phyloP scores from a whole-genome alignment of 495 filamentous ascomycete genomes.

The Podospora anserina region DNA sequence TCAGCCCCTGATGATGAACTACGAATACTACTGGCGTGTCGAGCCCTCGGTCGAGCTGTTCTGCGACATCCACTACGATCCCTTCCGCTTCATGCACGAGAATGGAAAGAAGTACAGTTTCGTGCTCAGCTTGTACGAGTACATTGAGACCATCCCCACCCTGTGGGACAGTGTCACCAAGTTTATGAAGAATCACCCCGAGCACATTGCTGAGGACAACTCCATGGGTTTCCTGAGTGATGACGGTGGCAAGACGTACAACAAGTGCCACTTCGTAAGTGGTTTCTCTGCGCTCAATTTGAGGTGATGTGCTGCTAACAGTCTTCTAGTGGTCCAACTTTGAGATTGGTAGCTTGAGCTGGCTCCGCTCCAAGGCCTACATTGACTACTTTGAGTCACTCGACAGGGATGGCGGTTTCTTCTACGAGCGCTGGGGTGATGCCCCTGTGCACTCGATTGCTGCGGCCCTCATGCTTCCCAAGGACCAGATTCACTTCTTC shows the following conservation, averaged over 20 bases:
- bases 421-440: slow-evolving; percentile 92
- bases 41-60: slow-evolving; percentile 85
- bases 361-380: slow-evolving; percentile 77
- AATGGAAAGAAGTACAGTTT: slow-evolving; percentile 90
- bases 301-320: slow-evolving; percentile 22
- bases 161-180: slow-evolving; percentile 91
- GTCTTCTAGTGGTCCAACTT: slow-evolving; percentile 80
- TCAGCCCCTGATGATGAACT: slow-evolving; percentile 75
- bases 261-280: slow-evolving; percentile 94
- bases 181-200: slow-evolving; percentile 83
- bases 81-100: slow-evolving; percentile 84
- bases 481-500: slow-evolving; percentile 96
- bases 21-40: slow-evolving; percentile 91
- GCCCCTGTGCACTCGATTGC: slow-evolving; percentile 94
- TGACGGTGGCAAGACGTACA: slow-evolving; percentile 84
- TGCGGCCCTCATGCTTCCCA: slow-evolving; percentile 76
- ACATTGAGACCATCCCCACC: slow-evolving; percentile 91
- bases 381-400: slow-evolving; percentile 75
- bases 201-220: slow-evolving; percentile 81
- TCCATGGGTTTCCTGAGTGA: slow-evolving; percentile 89
- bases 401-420: slow-evolving; percentile 83
- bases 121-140: slow-evolving; percentile 87
- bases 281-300: not conserved
- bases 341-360: slow-evolving; percentile 79
- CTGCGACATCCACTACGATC: slow-evolving; percentile 80